Percentiles rank a stretch among this genome's conserved stretches.
phyloP scores from a whole-genome alignment of 306 rosid species.

The Inga leiocalycina region DNA sequence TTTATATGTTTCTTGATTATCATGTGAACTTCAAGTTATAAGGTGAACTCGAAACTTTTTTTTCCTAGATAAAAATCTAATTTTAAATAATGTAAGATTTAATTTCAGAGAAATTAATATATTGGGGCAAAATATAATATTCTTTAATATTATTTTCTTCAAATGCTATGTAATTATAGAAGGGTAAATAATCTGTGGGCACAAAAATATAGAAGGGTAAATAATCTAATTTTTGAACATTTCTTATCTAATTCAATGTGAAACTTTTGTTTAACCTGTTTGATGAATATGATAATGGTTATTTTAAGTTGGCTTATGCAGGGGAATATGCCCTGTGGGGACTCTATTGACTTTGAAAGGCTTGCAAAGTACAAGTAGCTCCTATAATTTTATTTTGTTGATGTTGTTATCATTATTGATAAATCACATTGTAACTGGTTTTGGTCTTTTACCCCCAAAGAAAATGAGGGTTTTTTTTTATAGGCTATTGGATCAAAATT shows the following conservation, averaged over 20 bases:
- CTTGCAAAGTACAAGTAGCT: neutral
- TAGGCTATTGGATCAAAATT: too few relatives aligned
- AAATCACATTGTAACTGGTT: too few relatives aligned
- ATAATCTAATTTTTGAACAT: too few relatives aligned
- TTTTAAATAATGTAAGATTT: too few relatives aligned
- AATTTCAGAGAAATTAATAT: too few relatives aligned
- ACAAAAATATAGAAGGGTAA: neutral
- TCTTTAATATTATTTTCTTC: neutral
- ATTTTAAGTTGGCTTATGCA: neutral
- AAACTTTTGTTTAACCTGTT: neutral
- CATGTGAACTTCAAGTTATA: neutral
- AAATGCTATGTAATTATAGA: too few relatives aligned
- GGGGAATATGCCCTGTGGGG: neutral
- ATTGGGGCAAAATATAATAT: too few relatives aligned
- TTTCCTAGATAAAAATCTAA: too few relatives aligned
- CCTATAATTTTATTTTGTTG: neutral
- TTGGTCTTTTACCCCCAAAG: too few relatives aligned
- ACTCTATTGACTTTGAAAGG: neutral
- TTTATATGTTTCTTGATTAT: neutral
- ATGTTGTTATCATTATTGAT: too few relatives aligned
- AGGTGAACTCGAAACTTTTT: neutral
- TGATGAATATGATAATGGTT: neutral
- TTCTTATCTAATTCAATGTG: neutral
- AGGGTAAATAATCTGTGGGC: neutral
- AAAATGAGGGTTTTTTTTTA: too few relatives aligned